Evolutionary conservation across 495 filamentous ascomycete species (phyloP), one percentile per base, ranked within the genome.

Genomic region (Beverwykella pulmonaria): DNA sequence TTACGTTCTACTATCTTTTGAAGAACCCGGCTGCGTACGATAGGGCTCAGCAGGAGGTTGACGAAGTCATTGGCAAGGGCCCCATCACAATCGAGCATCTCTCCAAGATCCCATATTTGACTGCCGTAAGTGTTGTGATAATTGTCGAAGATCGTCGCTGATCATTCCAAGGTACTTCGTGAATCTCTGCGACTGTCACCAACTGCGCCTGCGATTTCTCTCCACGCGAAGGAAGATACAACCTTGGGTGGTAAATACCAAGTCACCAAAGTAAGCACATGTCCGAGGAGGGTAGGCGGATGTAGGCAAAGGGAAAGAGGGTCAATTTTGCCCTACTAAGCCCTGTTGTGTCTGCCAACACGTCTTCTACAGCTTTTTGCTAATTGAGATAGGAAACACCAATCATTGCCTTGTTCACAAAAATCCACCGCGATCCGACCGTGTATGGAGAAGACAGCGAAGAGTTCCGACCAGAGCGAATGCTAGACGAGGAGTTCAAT

Each of bases 101-200:
- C 68, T 79, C 83, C 2, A 89, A 89, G 67, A 75, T 92, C 8
- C 77, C 80, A 0, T 91, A 90, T 70, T 76, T 91, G 63, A 82
- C 80, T 22, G 87, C 83, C 25, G 62, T 61, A 61, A 7, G 59
- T 36, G 10, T 15, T 6, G 6, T 23, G 5, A 50, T 50, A 7
- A 50, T 7, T 27, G 3, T 23, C 22, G 9, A 25, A 23, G 1
- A 25, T 25, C 8, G 9, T 50, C 2, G 30, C 19, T 30, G 17
- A 48, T 7, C n/a, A 6, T 32, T 27, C 25, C 3, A 44, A 50
- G 60, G 76, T 86, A 26, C 79, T 94, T 65, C 81, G 87, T 0
- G 91, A 94, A 75, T 86, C 90, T 0, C 79, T 93, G 0, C 85
- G 91, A 47, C 74, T 92, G 1, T 78, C 76, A 32, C 82, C 89